phyloP scores from a whole-genome alignment of 345 rosid genomes.

The Toxicodendron radicans region DNA sequence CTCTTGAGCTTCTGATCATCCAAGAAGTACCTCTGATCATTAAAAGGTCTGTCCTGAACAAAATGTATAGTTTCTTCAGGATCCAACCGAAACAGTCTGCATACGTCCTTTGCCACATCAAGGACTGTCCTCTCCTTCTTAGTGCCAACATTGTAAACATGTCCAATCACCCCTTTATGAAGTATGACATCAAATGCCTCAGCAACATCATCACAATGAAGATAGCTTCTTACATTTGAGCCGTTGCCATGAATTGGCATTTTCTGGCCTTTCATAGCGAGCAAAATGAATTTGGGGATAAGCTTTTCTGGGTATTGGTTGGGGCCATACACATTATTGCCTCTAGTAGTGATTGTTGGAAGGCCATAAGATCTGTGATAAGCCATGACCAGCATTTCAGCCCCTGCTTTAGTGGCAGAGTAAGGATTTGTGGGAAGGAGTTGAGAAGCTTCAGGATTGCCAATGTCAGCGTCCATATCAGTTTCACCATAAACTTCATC shows the following conservation, averaged over 20 bases:
- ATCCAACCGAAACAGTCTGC: slow-evolving; percentile 44
- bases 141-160: slow-evolving; percentile 62
- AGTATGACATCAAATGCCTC: slow-evolving; percentile 69
- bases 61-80: slow-evolving; percentile 37
- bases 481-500: slow-evolving; percentile 77
- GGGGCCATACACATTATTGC: slow-evolving; percentile 69
- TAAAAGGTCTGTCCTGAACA: slow-evolving; percentile 64
- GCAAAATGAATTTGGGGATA: slow-evolving; percentile 60
- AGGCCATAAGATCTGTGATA: slow-evolving; percentile 60
- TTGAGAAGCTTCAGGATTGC: slow-evolving; percentile 69
- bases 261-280: slow-evolving; percentile 55
- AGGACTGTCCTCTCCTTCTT: slow-evolving; percentile 55
- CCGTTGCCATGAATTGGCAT: slow-evolving; percentile 70
- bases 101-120: slow-evolving; percentile 63
- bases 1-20: slow-evolving; percentile 66
- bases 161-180: slow-evolving; percentile 61
- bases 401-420: slow-evolving; percentile 70
- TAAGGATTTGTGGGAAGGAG: slow-evolving; percentile 65
- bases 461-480: slow-evolving; percentile 53
- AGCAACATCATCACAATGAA: slow-evolving; percentile 60
- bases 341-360: slow-evolving; percentile 59
- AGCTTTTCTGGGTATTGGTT: slow-evolving; percentile 66
- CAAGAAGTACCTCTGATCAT: slow-evolving; percentile 60
- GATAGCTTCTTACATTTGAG: slow-evolving; percentile 62
- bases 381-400: slow-evolving; percentile 75